Percentiles rank a stretch among this genome's conserved stretches.
Evolutionary conservation across 768 basidiomycete species (phyloP).

Genomic region (Tulasnella sp.): DNA sequence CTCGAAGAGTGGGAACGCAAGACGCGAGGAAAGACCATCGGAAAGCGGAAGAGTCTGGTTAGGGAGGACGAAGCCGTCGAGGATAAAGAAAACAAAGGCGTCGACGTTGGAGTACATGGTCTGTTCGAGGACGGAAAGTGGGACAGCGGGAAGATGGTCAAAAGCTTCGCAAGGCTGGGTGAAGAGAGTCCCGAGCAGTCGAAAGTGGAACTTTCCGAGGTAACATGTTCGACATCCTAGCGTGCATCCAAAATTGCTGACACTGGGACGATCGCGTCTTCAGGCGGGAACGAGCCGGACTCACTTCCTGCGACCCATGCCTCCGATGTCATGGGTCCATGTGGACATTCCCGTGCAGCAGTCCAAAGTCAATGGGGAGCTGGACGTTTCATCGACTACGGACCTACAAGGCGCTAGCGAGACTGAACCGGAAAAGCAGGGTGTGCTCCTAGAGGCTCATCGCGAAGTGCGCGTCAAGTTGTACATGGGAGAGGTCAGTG

Average conservation of each 20-base stretch:
- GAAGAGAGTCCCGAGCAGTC: constrained; percentile 24
- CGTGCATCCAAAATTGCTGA: background rate
- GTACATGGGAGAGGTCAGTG: constrained; percentile 54
- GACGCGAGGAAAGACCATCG: constrained; percentile 31
- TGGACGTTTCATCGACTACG: constrained; percentile 8
- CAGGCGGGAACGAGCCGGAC: background rate
- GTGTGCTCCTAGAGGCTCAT: constrained; percentile 49
- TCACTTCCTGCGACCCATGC: constrained; percentile 16
- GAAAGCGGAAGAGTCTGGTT: constrained; percentile 26
- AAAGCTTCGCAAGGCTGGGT: constrained; percentile 56
- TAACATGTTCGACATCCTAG: background rate
- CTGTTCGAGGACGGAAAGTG: constrained; percentile 47
- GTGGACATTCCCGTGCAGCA: background rate
- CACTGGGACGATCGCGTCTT: background rate
- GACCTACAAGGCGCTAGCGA: constrained; percentile 3
- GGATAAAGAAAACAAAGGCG: constrained; percentile 27
- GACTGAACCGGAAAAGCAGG: constrained; percentile 20
- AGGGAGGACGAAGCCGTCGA: constrained; percentile 14
- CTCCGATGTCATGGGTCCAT: constrained; percentile 16
- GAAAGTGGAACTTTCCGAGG: background rate
- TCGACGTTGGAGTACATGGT: constrained; percentile 20
- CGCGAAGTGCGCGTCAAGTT: constrained; percentile 62
- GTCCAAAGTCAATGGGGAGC: background rate
- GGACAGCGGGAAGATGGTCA: constrained; percentile 72
- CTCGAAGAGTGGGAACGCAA: constrained; percentile 51